Base-by-base conservation (phyloP, 2,329 filamentous ascomycete species). In the Ophiocordyceps australis region DNA sequence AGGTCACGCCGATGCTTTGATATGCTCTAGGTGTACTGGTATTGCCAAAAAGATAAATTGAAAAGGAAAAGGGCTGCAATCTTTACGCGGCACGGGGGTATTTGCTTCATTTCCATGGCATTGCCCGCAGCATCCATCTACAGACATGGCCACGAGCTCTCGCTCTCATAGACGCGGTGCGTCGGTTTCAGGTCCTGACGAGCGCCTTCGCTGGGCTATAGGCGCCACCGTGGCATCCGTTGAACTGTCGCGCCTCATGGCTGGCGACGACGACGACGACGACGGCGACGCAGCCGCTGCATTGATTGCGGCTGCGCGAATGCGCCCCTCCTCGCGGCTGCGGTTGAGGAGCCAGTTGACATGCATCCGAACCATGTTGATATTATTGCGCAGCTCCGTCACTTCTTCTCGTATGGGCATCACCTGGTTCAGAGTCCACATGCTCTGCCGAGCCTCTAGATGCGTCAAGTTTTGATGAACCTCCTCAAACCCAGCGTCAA, bases 321-420 rank as follows among this genome's bases (percentile, higher is more conserved):
- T 42, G 13, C 53, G 47, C 1, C 49, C 55, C 36, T 63, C 59
- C 33, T 62, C 57, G 8, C 59, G 46, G 30, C 57, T 57, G 32
- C 57, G 52, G 31, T 62, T 65, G 42, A 68, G 56, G 16, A 69
- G 51, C 62, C 62, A 68, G 29, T 62, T 60, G 23, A 68, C 59
- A 34, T 70, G 63, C 63, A 69, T 68, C 28, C 59, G 57, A 22
- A 70, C 54, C 36, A 67, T 61, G 26, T 64, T 65, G 31, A 67
- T 50, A 34, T 59, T 67, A 45, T 60, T 67, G 22, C 59, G 53
- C 22, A 69, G 49, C 40, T 74, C 68, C 4, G 61, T 58, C n/a
- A 74, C 56, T 42, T 72, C 65, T 30, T 74, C 66, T 29, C 68
- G 65, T 32, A 74, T 60, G 7, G 62, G 65, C 38, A 69, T 57